Evolutionary conservation across 306 rosid species (phyloP).

Genomic region (Clitoria ternatea): DNA sequence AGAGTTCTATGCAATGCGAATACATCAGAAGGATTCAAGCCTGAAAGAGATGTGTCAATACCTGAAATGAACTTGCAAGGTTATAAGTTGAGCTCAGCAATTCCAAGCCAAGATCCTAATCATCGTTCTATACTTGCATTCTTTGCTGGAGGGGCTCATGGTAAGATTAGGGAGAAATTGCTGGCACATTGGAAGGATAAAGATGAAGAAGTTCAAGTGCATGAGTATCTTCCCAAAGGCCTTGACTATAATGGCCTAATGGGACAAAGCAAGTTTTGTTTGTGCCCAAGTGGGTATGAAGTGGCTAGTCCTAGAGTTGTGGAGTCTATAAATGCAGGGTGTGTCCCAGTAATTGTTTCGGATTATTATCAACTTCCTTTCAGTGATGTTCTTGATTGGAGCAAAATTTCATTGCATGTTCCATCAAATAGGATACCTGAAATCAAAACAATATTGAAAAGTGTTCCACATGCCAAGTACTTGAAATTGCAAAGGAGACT

Average conservation of each 20-base stretch:
- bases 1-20: slow-evolving; percentile 75
- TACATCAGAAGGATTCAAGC: slow-evolving; percentile 57
- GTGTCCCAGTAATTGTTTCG: slow-evolving; percentile 66
- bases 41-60: slow-evolving; percentile 48
- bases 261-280: slow-evolving; percentile 55
- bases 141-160: slow-evolving; percentile 77
- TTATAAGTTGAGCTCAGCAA: slow-evolving; percentile 24
- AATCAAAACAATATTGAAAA: slow-evolving; percentile 45
- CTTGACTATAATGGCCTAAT: slow-evolving; percentile 35
- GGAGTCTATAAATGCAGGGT: slow-evolving; percentile 51
- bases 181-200: slow-evolving; percentile 55
- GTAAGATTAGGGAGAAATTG: slow-evolving; percentile 39
- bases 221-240: slow-evolving; percentile 46
- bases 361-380: slow-evolving; percentile 55
- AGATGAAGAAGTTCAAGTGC: slow-evolving; percentile 53
- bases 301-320: slow-evolving; percentile 83
- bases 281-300: slow-evolving; percentile 83
- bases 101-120: neutral
- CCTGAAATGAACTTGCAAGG: slow-evolving; percentile 53
- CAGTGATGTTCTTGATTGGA: slow-evolving; percentile 72
- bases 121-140: slow-evolving; percentile 53
- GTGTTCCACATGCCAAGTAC: slow-evolving; percentile 34
- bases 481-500: slow-evolving; percentile 42
- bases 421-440: slow-evolving; percentile 45
- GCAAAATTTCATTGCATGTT: slow-evolving; percentile 42